Evolutionary conservation across 1,139 yeast genomes (phyloP).

Genomic region (Zygoascus sp.): DNA sequence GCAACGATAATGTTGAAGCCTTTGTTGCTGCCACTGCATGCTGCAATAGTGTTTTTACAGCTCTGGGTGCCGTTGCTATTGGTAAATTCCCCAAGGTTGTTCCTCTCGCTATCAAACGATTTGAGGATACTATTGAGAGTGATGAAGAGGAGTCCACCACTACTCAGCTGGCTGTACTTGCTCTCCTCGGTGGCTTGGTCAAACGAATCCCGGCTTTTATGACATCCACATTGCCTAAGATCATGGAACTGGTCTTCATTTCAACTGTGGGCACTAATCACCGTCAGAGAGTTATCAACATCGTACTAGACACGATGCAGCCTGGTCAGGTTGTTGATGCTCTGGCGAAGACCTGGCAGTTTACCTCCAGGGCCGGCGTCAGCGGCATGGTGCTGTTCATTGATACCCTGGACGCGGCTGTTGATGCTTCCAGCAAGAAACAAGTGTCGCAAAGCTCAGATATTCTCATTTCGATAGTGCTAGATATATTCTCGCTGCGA

Average conservation of each 20-base stretch:
- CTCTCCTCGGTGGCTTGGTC: constrained; percentile 68
- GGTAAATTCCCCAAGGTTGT: constrained; percentile 82
- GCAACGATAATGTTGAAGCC: constrained; percentile 51
- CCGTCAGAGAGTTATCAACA: constrained; percentile 60
- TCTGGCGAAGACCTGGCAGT: constrained; percentile 54
- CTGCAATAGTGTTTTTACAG: constrained; percentile 62
- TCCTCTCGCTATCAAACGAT: constrained; percentile 64
- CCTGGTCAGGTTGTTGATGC: constrained; percentile 57
- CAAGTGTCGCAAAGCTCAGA: constrained; percentile 67
- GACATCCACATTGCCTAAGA: constrained; percentile 59
- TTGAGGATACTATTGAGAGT: constrained; percentile 36
- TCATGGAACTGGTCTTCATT: constrained; percentile 53
- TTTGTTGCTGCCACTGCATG: constrained; percentile 71
- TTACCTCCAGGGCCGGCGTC: constrained; percentile 42
- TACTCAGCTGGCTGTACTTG: constrained; percentile 51
- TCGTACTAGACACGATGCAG: constrained; percentile 67
- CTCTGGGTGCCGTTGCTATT: constrained; percentile 79
- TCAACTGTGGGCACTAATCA: constrained; percentile 52
- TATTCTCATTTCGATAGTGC: constrained; percentile 64
- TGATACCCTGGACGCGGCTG: constrained; percentile 57
- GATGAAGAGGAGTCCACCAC: constrained; percentile 28
- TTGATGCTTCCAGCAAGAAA: constrained; percentile 68
- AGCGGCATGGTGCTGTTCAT: constrained; percentile 65
- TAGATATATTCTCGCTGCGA: constrained; percentile 58
- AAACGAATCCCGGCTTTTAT: constrained; percentile 86